Conservation (phyloP, 345 rosid genomes). For the Euphorbia tirucalli region DNA sequence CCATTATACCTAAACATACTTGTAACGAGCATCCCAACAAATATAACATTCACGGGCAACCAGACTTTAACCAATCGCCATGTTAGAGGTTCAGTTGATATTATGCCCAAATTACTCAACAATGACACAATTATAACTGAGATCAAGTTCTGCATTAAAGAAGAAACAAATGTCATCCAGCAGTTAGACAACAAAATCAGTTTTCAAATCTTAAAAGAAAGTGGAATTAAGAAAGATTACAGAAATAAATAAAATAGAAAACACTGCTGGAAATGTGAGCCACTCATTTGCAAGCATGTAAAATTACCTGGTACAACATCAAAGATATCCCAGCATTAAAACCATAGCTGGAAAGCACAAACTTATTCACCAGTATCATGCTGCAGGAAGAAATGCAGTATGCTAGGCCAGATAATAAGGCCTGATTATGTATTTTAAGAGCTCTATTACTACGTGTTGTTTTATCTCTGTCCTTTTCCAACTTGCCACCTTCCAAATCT, state of each 20-base stretch:
- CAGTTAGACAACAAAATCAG: conserved; percentile 1
- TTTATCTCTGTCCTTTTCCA: conserved; percentile 58
- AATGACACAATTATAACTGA: conserved; percentile 74
- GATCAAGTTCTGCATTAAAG: conserved; percentile 73
- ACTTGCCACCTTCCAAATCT: conserved; percentile 84
- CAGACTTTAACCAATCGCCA: conserved; percentile 84
- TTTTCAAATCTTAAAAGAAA: neutral
- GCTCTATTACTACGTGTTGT: conserved; percentile 36
- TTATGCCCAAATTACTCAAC: conserved; percentile 64
- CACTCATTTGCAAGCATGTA: neutral
- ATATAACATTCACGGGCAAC: conserved; percentile 91
- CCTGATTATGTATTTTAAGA: conserved; percentile 61
- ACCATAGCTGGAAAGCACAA: conserved; percentile 88
- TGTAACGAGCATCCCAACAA: conserved; percentile 97
- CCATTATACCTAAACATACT: conserved; percentile 92
- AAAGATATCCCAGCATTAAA: conserved; percentile 92
- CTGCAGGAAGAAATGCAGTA: conserved; percentile 96
- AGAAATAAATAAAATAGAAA: neutral
- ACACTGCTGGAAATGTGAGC: neutral
- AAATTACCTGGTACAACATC: conserved; percentile 90
- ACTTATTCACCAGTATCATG: conserved; percentile 93
- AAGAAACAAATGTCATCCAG: conserved; percentile 8
- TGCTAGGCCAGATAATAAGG: conserved; percentile 82
- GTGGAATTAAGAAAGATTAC: conserved; percentile 8
- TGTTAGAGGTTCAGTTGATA: conserved; percentile 84